Conservation (phyloP, 441 rosid genomes). For the Flueggea neowawraea region DNA sequence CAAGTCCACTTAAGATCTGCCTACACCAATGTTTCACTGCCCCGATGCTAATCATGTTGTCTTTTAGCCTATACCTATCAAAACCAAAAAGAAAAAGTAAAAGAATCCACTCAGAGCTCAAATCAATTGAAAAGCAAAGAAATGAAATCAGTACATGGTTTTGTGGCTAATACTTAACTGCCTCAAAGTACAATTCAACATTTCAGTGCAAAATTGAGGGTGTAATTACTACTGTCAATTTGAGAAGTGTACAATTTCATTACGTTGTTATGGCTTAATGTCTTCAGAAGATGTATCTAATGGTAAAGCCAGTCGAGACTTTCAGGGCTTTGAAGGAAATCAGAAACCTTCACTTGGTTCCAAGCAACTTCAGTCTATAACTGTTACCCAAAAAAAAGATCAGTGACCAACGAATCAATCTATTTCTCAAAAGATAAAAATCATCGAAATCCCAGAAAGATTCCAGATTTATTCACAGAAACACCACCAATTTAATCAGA, state of each 20-base stretch:
- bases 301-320: slow-evolving; percentile 92
- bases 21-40: slow-evolving; percentile 99
- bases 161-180: slow-evolving; percentile 48
- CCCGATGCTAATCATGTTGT: slow-evolving; percentile 84
- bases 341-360: slow-evolving; percentile 94
- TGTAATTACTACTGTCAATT: slow-evolving; percentile 79
- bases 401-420: slow-evolving; percentile 19
- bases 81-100: slow-evolving; percentile 4
- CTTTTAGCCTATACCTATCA: slow-evolving; percentile 77
- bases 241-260: slow-evolving; percentile 96
- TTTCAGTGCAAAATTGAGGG: slow-evolving; percentile 94
- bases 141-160: slow-evolving; percentile 3
- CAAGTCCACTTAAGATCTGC: slow-evolving; percentile 87
- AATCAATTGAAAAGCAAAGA: slow-evolving; percentile 11
- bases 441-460: slow-evolving; percentile 11
- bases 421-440: slow-evolving; percentile 7
- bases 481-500: slow-evolving; percentile 12
- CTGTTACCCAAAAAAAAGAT: slow-evolving; percentile 39
- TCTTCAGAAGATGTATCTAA: slow-evolving; percentile 93
- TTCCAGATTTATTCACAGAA: slow-evolving; percentile 6
- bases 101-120: not conserved
- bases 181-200: slow-evolving; percentile 97
- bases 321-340: slow-evolving; percentile 87
- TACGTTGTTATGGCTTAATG: slow-evolving; percentile 82
- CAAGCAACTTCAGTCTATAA: slow-evolving; percentile 95